phyloP scores from a whole-genome alignment of 805 yeast species.

The Huiozyma sinensis region DNA sequence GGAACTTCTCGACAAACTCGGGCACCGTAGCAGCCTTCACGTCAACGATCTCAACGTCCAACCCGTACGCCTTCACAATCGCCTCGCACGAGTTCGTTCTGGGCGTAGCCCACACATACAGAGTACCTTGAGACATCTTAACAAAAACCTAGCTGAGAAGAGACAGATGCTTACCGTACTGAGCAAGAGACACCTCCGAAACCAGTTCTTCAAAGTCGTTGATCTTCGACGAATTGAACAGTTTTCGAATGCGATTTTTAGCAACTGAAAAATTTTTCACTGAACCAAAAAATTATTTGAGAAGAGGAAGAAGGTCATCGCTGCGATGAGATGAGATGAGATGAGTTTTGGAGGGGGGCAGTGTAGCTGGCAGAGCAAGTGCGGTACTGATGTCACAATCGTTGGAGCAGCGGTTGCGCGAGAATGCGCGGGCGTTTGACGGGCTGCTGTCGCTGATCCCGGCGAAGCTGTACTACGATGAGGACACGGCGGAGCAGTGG shows the following conservation, averaged over 20 bases:
- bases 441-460: constrained; percentile 86
- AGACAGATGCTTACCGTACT: background rate
- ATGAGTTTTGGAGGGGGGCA: too few relatives aligned
- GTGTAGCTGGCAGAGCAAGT: too few relatives aligned
- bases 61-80: constrained; percentile 45
- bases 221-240: too few relatives aligned
- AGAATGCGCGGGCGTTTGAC: constrained; percentile 73
- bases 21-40: constrained; percentile 24
- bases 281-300: background rate
- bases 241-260: too few relatives aligned
- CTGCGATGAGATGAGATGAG: too few relatives aligned
- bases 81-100: constrained; percentile 30
- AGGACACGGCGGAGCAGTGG: constrained; percentile 85
- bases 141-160: background rate
- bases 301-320: background rate
- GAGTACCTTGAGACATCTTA: constrained; percentile 59
- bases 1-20: constrained; percentile 41
- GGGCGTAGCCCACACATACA: constrained; percentile 32
- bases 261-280: background rate
- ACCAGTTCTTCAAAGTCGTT: background rate
- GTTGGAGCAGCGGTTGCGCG: constrained; percentile 65
- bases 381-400: constrained; percentile 40
- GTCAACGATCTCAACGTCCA: constrained; percentile 46
- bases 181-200: background rate
- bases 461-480: constrained; percentile 88